Evolutionary conservation across 345 rosid genomes (phyloP).

Genomic region (Gossypium longicalyx): DNA sequence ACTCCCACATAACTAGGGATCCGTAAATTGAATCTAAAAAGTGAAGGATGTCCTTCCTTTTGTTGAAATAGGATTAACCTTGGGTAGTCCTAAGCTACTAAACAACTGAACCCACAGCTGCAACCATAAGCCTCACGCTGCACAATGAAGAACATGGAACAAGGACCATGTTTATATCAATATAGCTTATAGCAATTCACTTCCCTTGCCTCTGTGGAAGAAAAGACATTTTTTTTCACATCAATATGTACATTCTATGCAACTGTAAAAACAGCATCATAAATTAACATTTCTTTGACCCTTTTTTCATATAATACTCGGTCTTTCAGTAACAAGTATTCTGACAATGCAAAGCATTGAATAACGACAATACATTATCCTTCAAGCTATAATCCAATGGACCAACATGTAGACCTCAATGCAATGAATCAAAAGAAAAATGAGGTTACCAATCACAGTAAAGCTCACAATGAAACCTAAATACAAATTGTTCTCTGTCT

Average conservation of each 20-base stretch:
- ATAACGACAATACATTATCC: background rate
- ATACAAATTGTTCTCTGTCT: background rate
- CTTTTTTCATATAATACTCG: background rate
- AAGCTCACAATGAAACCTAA: background rate
- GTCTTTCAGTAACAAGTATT: background rate
- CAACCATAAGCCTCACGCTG: background rate
- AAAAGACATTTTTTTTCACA: background rate
- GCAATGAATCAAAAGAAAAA: background rate
- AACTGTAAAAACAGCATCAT: background rate
- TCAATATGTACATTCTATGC: background rate
- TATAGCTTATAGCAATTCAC: background rate
- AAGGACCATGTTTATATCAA: background rate
- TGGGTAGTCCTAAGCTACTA: background rate
- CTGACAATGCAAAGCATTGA: background rate
- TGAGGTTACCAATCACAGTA: background rate
- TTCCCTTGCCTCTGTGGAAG: background rate
- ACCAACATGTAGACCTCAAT: background rate
- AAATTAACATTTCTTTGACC: background rate
- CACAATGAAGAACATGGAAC: background rate
- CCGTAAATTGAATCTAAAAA: background rate
- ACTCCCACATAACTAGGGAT: background rate
- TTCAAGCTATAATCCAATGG: background rate
- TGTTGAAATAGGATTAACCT: background rate
- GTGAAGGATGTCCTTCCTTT: constrained; percentile 4
- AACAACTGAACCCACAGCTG: background rate